phyloP scores from a whole-genome alignment of 495 filamentous ascomycete species.

The Filosporella fistucella region DNA sequence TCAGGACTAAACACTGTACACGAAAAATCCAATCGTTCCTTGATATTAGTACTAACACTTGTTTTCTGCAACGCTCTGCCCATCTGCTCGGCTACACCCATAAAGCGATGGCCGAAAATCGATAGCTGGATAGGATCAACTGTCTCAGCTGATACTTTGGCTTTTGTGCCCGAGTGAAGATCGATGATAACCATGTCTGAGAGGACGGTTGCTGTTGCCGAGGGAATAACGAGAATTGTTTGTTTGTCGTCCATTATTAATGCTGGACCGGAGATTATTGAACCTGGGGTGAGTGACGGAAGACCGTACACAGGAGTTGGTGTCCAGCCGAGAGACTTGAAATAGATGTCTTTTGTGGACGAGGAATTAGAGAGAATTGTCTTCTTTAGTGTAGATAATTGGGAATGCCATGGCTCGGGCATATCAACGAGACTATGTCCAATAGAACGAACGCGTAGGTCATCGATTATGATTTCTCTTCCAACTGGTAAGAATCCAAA shows the following conservation, averaged over 20 bases:
- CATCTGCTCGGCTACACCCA: slow-evolving; percentile 44
- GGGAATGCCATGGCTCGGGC: too few species aligned
- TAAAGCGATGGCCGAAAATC: slow-evolving; percentile 15
- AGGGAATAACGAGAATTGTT: slow-evolving; percentile 21
- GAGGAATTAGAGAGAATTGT: background rate
- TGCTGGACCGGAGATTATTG: slow-evolving; percentile 16
- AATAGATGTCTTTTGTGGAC: background rate
- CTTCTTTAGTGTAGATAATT: background rate
- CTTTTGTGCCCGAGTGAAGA: background rate
- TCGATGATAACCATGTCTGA: slow-evolving; percentile 9
- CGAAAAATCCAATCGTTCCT: slow-evolving; percentile 39
- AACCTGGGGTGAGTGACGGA: slow-evolving; percentile 9
- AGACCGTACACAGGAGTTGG: slow-evolving; percentile 21
- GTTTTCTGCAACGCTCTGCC: slow-evolving; percentile 38
- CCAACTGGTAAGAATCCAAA: slow-evolving; percentile 46
- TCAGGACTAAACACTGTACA: slow-evolving; percentile 37
- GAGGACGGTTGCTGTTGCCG: slow-evolving; percentile 17
- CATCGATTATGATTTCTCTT: slow-evolving; percentile 44
- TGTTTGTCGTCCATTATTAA: slow-evolving; percentile 25
- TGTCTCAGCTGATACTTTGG: background rate
- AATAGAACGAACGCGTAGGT: slow-evolving; percentile 45
- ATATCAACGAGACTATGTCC: too few species aligned
- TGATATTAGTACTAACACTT: slow-evolving; percentile 36
- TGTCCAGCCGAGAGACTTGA: slow-evolving; percentile 11
- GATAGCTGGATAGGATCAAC: background rate